phyloP scores from a whole-genome alignment of 2,329 filamentous ascomycete genomes.

The Trichophaea hybrida region DNA sequence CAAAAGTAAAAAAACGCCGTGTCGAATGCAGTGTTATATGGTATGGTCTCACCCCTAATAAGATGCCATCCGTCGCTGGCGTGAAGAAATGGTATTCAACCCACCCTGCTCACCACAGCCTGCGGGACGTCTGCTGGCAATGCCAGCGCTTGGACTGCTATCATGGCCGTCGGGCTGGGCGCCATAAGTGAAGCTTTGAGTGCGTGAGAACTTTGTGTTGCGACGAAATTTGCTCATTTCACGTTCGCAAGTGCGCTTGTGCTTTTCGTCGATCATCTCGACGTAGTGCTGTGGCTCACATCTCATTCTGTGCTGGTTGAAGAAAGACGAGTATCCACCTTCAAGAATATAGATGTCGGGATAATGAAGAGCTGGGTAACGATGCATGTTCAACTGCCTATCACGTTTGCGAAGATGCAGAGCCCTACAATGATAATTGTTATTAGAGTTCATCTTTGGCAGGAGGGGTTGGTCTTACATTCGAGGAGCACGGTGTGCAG shows the following conservation, averaged over 20 bases:
- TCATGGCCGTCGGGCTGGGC: conserved; percentile 1
- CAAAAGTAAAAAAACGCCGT: conserved; percentile 21
- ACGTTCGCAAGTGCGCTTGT: conserved; percentile 83
- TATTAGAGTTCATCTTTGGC: conserved; percentile 9
- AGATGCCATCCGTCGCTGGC: conserved; percentile 18
- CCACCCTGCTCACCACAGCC: conserved; percentile 9
- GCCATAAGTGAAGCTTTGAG: conserved; percentile 91
- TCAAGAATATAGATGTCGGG: conserved; percentile 95
- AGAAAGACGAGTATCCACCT: conserved; percentile 92
- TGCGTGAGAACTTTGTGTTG: conserved; percentile 64
- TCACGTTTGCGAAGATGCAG: conserved; percentile 84
- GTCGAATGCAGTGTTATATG: conserved; percentile 7
- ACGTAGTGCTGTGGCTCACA: conserved; percentile 95
- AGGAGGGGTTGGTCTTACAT: conserved; percentile 42
- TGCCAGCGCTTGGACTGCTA: conserved; percentile 17
- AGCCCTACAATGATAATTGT: conserved; percentile 39
- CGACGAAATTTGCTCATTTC: conserved; percentile 89
- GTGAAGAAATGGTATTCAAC: conserved; percentile 9
- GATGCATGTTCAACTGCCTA: conserved; percentile 67
- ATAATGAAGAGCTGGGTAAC: conserved; percentile 80
- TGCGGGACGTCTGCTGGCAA: conserved; percentile 12
- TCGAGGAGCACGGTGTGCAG: conserved; percentile 83
- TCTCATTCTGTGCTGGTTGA: conserved; percentile 57
- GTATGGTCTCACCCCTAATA: conserved; percentile 8
- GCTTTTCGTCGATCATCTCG: conserved; percentile 85